Percentiles rank a stretch among this genome's conserved stretches.
Evolutionary conservation across 169 alveolate genomes (phyloP).

Genomic region (Plasmodium knowlesi): DNA sequence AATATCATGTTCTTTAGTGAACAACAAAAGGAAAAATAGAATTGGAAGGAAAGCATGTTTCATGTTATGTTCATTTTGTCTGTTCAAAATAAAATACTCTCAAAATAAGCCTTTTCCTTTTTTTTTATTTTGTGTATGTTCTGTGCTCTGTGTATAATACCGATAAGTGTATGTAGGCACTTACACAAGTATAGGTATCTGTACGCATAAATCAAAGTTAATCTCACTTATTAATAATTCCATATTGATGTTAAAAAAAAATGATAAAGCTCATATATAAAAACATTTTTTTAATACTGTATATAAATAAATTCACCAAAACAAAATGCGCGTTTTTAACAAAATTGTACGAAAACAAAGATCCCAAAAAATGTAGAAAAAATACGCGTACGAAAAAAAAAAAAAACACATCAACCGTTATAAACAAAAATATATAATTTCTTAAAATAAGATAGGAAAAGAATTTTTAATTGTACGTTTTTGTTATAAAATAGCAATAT

Average conservation of each 20-base stretch:
- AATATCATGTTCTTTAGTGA: conserved; percentile 4
- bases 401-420: background rate
- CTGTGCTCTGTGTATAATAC: background rate
- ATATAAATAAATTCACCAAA: background rate
- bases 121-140: conserved; percentile 14
- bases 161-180: background rate
- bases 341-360: background rate
- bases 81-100: background rate
- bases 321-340: background rate
- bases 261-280: background rate
- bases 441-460: conserved; percentile 3
- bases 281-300: background rate
- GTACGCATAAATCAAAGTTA: conserved; percentile 1
- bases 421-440: background rate
- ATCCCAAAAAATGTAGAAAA: conserved; percentile 11
- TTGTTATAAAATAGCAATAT: background rate
- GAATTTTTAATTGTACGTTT: background rate
- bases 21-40: conserved; percentile 5
- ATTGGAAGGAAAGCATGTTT: conserved; percentile 21
- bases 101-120: conserved; percentile 25
- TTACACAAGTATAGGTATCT: background rate
- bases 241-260: background rate
- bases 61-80: conserved; percentile 75
- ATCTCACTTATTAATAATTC: background rate
- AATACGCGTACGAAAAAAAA: background rate